A percentile compares a stretch with the other conserved stretches of the same genome.
Conservation (phyloP, 371 early-diverging fungal genomes). For the Rhizomucor pusillus region DNA sequence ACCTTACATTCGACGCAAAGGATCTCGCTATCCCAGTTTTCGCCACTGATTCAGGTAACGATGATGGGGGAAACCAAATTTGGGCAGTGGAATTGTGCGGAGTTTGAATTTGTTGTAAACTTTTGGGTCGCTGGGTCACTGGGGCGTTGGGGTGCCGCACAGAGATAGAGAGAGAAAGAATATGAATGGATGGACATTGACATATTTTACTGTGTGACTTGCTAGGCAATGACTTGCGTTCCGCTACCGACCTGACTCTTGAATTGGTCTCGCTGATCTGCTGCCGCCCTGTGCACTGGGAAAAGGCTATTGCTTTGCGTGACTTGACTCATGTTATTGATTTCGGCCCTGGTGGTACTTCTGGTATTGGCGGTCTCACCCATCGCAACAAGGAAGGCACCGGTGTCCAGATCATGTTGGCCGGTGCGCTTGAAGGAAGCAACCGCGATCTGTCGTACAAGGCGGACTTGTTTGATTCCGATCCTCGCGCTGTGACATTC, state of each 20-base stretch:
- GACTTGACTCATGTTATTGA: conserved; percentile 87
- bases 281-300: conserved; percentile 85
- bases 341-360: conserved; percentile 92
- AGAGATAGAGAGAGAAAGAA: conserved; percentile 10
- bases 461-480: conserved; percentile 80
- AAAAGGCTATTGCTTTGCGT: conserved; percentile 70
- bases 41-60: conserved; percentile 77
- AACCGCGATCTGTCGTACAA: conserved; percentile 79
- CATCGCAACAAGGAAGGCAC: conserved; percentile 94
- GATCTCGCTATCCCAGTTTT: conserved; percentile 72
- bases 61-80: conserved; percentile 7
- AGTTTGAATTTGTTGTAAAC: no score
- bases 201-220: conserved; percentile 1
- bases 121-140: conserved; percentile 13
- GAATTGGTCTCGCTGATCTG: conserved; percentile 84
- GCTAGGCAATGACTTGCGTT: conserved; percentile 66
- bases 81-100: conserved; percentile 4
- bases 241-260: conserved; percentile 53
- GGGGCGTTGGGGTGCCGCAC: conserved; percentile 42
- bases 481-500: conserved; percentile 76
- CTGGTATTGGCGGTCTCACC: conserved; percentile 85
- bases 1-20: conserved; percentile 54
- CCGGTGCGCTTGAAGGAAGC: conserved; percentile 66
- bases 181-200: conserved; percentile 1
- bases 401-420: conserved; percentile 87